A percentile compares a stretch with the other conserved stretches of the same genome.
phyloP scores from a whole-genome alignment of 306 rosid genomes.

The Herpetospermum pedunculosum region DNA sequence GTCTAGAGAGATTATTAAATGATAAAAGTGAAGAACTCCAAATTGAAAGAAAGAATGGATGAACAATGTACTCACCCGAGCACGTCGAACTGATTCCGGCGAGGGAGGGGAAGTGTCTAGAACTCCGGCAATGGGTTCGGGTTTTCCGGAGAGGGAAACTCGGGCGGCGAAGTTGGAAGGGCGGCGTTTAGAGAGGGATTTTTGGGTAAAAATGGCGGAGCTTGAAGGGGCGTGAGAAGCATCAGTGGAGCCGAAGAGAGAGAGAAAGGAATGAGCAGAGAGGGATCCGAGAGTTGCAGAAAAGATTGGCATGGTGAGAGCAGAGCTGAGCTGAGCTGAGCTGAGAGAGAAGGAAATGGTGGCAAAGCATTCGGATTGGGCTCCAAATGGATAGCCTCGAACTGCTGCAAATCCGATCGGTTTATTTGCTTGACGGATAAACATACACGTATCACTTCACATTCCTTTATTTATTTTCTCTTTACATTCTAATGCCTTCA shows the following conservation, averaged over 20 bases:
- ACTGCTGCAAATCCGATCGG: neutral
- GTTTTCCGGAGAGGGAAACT: slow-evolving; percentile 29
- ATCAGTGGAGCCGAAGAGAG: slow-evolving; percentile 18
- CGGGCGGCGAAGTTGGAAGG: slow-evolving; percentile 17
- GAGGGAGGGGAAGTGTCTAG: slow-evolving; percentile 32
- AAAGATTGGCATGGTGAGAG: slow-evolving; percentile 33
- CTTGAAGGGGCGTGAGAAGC: neutral
- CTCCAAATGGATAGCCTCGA: neutral
- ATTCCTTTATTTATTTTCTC: neutral
- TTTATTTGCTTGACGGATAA: neutral
- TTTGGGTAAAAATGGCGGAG: slow-evolving; percentile 15
- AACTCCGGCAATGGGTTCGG: slow-evolving; percentile 17
- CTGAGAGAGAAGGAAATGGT: neutral
- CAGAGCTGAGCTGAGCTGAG: no score
- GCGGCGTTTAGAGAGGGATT: slow-evolving; percentile 17
- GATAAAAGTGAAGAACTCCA: no score
- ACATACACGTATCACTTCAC: neutral
- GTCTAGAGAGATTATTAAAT: no score
- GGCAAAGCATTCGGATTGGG: neutral
- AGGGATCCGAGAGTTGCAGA: slow-evolving; percentile 36
- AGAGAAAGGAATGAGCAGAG: slow-evolving; percentile 26
- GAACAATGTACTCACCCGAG: slow-evolving; percentile 46
- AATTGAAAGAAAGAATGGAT: neutral
- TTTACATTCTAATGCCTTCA: no score
- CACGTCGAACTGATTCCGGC: slow-evolving; percentile 24